A percentile compares a stretch with the other conserved stretches of the same genome.
Evolutionary conservation across 2,329 filamentous ascomycete species (phyloP).

Genomic region (Ceratocystis ficicola): DNA sequence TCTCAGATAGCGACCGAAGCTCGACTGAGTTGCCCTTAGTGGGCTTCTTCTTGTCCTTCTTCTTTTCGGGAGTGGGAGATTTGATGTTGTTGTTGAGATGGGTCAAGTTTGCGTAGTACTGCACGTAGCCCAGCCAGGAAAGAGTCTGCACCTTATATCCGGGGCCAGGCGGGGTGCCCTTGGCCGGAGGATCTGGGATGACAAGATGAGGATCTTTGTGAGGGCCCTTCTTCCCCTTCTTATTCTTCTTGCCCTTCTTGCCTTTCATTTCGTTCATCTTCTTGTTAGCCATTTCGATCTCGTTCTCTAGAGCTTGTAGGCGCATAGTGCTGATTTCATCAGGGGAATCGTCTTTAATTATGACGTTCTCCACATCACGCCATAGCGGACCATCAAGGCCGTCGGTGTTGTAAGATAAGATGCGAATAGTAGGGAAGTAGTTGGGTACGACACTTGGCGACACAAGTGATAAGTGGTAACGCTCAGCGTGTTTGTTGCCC

Average conservation of each 20-base stretch:
- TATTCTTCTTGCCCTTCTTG: constrained; percentile 31
- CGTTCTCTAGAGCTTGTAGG: constrained; percentile 19
- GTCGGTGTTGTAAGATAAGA: constrained; percentile 87
- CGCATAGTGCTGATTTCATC: constrained; percentile 28
- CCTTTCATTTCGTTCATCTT: constrained; percentile 28
- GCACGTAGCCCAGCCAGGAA: constrained; percentile 66
- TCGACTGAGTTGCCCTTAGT: constrained; percentile 7
- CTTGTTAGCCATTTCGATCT: constrained; percentile 26
- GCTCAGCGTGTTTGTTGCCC: constrained; percentile 70
- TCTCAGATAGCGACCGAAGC: constrained; percentile 16
- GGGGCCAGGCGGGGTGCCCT: constrained; percentile 64
- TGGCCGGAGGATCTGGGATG: constrained; percentile 60
- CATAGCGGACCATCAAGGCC: constrained; percentile 52
- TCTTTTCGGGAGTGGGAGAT: constrained; percentile 25
- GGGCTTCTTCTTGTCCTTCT: constrained; percentile 26
- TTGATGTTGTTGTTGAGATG: constrained; percentile 63
- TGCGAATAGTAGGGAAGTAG: constrained; percentile 76
- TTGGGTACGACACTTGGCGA: constrained; percentile 84
- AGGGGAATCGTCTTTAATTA: not conserved
- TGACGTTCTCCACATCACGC: constrained; percentile 10
- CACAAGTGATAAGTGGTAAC: constrained; percentile 70
- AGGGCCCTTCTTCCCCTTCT: constrained; percentile 37
- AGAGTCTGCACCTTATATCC: constrained; percentile 80
- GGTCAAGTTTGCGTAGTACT: constrained; percentile 93
- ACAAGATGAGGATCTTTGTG: constrained; percentile 48